A percentile compares a stretch with the other conserved stretches of the same genome.
Evolutionary conservation across 768 basidiomycete genomes (phyloP).

Genomic region (Rhodotorula kratochvilovae): DNA sequence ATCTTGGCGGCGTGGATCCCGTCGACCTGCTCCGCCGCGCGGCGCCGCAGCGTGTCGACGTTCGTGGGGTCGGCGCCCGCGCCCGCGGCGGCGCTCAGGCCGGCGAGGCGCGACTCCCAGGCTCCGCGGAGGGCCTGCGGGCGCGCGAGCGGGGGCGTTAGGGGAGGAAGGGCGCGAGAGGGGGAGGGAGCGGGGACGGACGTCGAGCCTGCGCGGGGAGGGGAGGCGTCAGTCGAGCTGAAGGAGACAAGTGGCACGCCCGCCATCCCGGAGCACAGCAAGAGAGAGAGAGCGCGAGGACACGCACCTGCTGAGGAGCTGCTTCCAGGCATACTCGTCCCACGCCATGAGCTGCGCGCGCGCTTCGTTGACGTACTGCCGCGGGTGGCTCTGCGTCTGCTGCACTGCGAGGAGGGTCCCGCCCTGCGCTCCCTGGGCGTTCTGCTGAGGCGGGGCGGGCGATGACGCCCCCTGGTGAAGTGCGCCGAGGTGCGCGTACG

Average conservation of each 20-base stretch:
- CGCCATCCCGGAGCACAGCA: background rate
- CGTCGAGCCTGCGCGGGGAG: conserved; percentile 2
- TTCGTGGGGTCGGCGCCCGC: conserved; percentile 27
- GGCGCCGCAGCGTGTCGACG: background rate
- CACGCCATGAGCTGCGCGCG: conserved; percentile 12
- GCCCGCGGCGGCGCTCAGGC: conserved; percentile 10
- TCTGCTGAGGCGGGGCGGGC: too few species aligned
- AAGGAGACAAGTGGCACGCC: too few species aligned
- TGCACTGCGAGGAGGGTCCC: conserved; percentile 10
- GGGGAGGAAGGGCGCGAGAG: background rate
- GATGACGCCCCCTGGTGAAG: background rate
- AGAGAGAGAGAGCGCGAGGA: background rate
- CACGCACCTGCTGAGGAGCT: conserved; percentile 12
- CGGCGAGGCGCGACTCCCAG: conserved; percentile 18
- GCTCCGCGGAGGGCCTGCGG: conserved; percentile 27
- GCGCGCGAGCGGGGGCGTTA: background rate
- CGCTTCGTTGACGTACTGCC: conserved; percentile 26
- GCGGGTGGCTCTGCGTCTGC: conserved; percentile 25
- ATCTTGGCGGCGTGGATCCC: conserved; percentile 34
- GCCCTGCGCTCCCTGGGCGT: background rate
- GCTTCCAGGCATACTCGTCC: conserved; percentile 33
- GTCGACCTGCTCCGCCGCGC: conserved; percentile 18
- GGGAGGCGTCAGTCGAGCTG: too few species aligned
- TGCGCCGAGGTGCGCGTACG: conserved; percentile 21
- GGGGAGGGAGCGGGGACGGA: background rate